These are phyloP conservation scores for Hymenoscyphus fraxineus DNA, from an alignment of 2,329 filamentous ascomycete genomes.

Conservation along the genomic window DNA sequence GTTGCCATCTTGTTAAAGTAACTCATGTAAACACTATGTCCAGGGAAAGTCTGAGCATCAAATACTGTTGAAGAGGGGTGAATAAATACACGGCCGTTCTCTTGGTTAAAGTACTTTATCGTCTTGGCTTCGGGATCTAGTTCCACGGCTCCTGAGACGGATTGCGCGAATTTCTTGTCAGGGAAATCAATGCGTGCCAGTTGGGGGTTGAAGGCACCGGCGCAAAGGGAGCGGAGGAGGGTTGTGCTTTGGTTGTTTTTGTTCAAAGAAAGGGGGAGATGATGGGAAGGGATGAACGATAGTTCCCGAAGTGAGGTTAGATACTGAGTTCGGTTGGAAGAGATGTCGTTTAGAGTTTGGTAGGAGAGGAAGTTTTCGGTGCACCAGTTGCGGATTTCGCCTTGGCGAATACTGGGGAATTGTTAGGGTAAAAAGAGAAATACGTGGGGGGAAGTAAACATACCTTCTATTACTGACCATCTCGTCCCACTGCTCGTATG, in stretches of 20 bases:
- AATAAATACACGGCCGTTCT: slow-evolving; percentile 84
- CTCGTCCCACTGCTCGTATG: slow-evolving; percentile 78
- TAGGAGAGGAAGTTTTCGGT: slow-evolving; percentile 79
- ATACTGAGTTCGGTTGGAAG: slow-evolving; percentile 81
- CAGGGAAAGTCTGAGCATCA: slow-evolving; percentile 72
- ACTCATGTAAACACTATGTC: slow-evolving; percentile 71
- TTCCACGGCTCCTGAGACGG: slow-evolving; percentile 84
- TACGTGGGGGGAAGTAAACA: not conserved
- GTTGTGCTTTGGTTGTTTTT: slow-evolving; percentile 43
- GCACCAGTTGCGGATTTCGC: slow-evolving; percentile 72
- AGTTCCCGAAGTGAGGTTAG: slow-evolving; percentile 81
- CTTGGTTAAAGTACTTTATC: slow-evolving; percentile 89
- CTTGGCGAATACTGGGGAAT: slow-evolving; percentile 44
- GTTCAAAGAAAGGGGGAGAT: slow-evolving; percentile 39
- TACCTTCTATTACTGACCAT: slow-evolving; percentile 53
- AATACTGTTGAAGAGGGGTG: slow-evolving; percentile 89
- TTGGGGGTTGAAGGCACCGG: slow-evolving; percentile 63
- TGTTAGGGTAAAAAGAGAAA: slow-evolving; percentile 16
- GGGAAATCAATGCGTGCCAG: slow-evolving; percentile 89
- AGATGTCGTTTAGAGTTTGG: slow-evolving; percentile 82
- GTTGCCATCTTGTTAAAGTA: slow-evolving; percentile 94
- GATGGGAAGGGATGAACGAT: slow-evolving; percentile 60
- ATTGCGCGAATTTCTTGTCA: slow-evolving; percentile 89
- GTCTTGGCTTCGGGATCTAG: slow-evolving; percentile 87
- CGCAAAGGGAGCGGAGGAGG: slow-evolving; percentile 38